Evolutionary conservation across 352 stramenopile species (phyloP).

Genomic region (Globisporangium viniferum): DNA sequence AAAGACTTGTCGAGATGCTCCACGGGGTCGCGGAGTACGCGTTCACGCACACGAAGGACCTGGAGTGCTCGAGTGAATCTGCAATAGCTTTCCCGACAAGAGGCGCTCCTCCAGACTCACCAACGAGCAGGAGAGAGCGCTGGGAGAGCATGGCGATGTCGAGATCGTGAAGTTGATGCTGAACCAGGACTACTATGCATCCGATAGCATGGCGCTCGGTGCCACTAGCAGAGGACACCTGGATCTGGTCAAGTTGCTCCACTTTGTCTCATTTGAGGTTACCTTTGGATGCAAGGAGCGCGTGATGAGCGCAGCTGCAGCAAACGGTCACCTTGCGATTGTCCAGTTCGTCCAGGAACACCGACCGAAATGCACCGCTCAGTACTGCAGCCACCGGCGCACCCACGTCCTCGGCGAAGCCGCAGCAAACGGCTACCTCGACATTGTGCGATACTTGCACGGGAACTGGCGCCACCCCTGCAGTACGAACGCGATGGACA

Average conservation of each 20-base stretch:
- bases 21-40: neutral
- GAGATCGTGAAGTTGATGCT: neutral
- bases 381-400: no score
- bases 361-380: no score
- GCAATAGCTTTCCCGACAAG: neutral
- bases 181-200: neutral
- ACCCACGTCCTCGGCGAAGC: neutral
- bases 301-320: no score
- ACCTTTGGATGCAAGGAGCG: no score
- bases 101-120: no score
- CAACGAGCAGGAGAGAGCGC: neutral
- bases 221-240: no score
- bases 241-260: no score
- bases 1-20: neutral
- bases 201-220: no score
- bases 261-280: no score
- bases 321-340: no score
- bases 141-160: neutral
- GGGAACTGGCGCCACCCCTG: neutral
- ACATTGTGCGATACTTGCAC: neutral
- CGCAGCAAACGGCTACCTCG: neutral
- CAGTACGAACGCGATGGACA: neutral
- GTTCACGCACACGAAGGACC: neutral
- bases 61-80: constrained; percentile 6
- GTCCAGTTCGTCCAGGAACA: no score